Base-by-base conservation (phyloP, 2,329 filamentous ascomycete genomes). In the Fusarium haematococcum region DNA sequence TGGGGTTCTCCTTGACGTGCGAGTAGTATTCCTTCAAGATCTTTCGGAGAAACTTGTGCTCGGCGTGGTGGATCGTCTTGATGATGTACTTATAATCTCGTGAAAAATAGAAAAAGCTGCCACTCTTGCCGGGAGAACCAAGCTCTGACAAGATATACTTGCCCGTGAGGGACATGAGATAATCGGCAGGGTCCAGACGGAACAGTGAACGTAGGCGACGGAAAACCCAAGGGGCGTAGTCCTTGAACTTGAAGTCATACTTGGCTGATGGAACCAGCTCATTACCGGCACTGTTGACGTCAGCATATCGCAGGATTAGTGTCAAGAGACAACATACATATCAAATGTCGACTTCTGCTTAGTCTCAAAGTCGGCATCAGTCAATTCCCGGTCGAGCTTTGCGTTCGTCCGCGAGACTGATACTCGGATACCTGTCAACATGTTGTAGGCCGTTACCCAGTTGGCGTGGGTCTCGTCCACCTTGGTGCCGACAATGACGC, bases 211-310 rank as follows among this genome's bases (percentile, higher is more conserved):
- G 94, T 50, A 99, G 89, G 84, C 95, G 94, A 79, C 97, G 94
- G 85, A 99, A 99, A 68, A 99, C 97, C 95, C 96, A 98, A 67
- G 97, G 97, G n/a, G 96, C 96, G 84, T 99, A 99, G 85, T 99
- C 97, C 86, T 99, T 99, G 89, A 99, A 99, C 84, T 99, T 99
- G 91, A 99, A 99, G 86, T 99, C 97, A 86, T 99, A 99, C 85
- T 99, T 98, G 77, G 97, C 95, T 71, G 96, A 98, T 25, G 97
- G 97, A 6, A 97, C 97, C 82, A 99, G 88, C 86, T 99, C 97
- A 83, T 98, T 98, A 75, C 97, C 97, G 75, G 95, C 97, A 81
- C 94, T 95, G 79, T n/a, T 61, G 43, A 65, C 14, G 61, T 77
- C 68, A 78, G 74, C 67, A 58, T 35, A 20, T 10, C 20, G 64